Conservation (phyloP, 1,284 basidiomycete genomes). For the Tilletia horrida region DNA sequence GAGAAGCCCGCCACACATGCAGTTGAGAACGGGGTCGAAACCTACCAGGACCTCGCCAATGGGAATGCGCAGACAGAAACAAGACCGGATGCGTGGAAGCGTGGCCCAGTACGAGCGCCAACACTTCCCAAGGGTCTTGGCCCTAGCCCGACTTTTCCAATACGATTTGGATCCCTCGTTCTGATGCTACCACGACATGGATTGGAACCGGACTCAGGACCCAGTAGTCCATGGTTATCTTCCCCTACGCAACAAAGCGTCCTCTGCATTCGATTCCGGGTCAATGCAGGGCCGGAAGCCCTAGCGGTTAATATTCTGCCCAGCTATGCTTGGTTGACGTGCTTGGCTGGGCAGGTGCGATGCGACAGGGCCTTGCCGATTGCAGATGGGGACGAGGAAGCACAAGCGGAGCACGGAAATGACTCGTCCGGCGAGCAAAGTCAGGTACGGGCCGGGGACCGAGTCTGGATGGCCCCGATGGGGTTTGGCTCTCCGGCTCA, state of each 20-base stretch:
- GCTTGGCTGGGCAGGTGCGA: background rate
- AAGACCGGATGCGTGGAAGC: too few species aligned
- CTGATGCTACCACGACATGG: background rate
- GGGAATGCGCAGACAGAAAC: background rate
- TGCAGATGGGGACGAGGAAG: background rate
- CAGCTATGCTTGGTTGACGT: background rate
- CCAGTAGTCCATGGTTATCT: background rate
- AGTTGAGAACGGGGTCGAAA: background rate
- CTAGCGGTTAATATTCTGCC: background rate
- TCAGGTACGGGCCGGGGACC: background rate
- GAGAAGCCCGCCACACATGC: background rate
- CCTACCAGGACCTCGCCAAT: background rate
- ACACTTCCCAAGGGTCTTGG: background rate
- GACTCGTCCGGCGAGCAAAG: background rate
- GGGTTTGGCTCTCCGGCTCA: background rate
- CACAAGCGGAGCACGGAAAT: background rate
- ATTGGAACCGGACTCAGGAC: background rate
- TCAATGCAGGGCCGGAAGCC: background rate
- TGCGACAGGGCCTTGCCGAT: background rate
- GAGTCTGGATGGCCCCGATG: background rate
- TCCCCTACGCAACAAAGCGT: background rate
- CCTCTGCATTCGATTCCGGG: background rate
- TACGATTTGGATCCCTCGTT: conserved; percentile 3
- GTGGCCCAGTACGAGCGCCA: background rate
- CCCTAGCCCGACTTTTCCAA: background rate